Percentiles rank a stretch among this genome's conserved stretches.
phyloP scores from a whole-genome alignment of 2,329 filamentous ascomycete genomes.

The Elsinoe perseae region DNA sequence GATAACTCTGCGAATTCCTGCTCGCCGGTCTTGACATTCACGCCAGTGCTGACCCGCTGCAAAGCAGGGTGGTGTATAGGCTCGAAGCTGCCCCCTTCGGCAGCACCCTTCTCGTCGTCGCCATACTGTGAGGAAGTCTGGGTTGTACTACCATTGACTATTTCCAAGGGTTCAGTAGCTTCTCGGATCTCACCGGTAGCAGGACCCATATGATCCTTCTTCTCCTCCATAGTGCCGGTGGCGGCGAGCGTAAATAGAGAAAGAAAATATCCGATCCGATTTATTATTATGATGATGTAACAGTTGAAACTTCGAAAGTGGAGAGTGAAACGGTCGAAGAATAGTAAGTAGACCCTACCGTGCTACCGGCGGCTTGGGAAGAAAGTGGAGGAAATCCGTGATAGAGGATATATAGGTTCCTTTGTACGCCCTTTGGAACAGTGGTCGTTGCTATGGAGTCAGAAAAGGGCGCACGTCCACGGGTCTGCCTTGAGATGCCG shows the following conservation, averaged over 20 bases:
- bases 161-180: conserved; percentile 1
- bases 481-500: not conserved
- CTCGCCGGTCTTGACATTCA: conserved; percentile 61
- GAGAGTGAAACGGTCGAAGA: conserved; percentile 4
- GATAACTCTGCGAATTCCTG: conserved; percentile 62
- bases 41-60: conserved; percentile 32
- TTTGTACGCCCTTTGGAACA: not conserved
- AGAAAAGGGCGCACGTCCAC: not conserved
- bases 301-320: conserved; percentile 10
- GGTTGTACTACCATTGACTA: conserved; percentile 3
- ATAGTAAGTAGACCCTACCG: conserved; percentile 1
- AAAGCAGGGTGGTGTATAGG: conserved; percentile 13
- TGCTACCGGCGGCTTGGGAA: not conserved
- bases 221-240: conserved; percentile 5
- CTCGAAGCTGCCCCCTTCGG: not conserved
- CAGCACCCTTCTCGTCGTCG: not conserved
- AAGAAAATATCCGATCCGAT: not conserved
- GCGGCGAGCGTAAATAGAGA: not conserved
- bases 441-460: not conserved
- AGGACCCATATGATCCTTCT: not conserved
- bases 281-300: conserved; percentile 12
- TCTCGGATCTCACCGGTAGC: not conserved
- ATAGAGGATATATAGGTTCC: not conserved
- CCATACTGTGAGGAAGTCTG: conserved; percentile 6
- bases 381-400: not conserved